Evolutionary conservation across 2,329 filamentous ascomycete species (phyloP), one percentile per base, ranked within the genome.

Genomic region (Aspergillus sp.): DNA sequence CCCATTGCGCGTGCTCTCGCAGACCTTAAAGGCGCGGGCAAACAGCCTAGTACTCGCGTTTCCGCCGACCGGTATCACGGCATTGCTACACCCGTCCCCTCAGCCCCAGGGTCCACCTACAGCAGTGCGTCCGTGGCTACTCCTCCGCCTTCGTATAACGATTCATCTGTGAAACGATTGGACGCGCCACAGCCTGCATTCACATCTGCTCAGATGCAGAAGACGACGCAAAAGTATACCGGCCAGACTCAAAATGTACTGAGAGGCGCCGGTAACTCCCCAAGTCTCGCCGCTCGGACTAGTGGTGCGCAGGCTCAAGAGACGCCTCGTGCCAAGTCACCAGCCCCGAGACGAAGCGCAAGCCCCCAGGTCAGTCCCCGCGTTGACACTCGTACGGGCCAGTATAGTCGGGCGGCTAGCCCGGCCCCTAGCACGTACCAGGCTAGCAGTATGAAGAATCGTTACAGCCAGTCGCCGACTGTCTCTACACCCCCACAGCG

Each of bases 1-100:
- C 94, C 94, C 0, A 96, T 99, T 65, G 94, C 93, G 3, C 82
- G 89, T 62, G 95, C 94, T 20, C 79, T 99, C 7, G 94, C 93
- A 10, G 93, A 99, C 65, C 80, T 99, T 33, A 97, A 95, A 74
- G 90, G 87, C 1, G 88, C 92, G 4, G 82, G 79, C 14, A 97
- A 97, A 72, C 87, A 92, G 61, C 83, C 90, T 6, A 86, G 86
- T 3, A 80, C 83, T 45, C 85, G 95, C n/a, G 84, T 96, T 54
- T 95, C 94, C n/a, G 94, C 92, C 16, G 95, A 99, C 70, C 86
- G 89, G 55, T 96, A 96, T 72, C 90, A 95, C 66, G 93, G 94
- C n/a, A 87, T 99, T 56, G 78, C 89, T 11, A 96, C 93, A 1
- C 93, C 94, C 4, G 85, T 81, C 6, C 88, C 75, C 20, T 72